Evolutionary conservation across 2,329 filamentous ascomycete species (phyloP), one percentile per base, ranked within the genome.

Genomic region (Atkinsonella texensis): DNA sequence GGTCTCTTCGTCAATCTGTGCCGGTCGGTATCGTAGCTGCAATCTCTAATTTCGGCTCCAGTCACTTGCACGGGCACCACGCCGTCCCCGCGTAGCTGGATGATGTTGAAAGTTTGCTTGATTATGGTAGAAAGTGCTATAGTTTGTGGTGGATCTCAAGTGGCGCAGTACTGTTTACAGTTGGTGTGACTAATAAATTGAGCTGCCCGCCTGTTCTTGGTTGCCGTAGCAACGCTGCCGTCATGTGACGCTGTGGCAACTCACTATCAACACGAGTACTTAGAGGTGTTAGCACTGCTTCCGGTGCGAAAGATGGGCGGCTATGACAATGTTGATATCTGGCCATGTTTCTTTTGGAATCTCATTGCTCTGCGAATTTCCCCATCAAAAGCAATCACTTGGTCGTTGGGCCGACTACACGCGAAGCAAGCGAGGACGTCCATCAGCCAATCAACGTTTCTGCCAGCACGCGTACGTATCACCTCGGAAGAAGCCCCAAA

Each of bases 201-300:
- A 5, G 28, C 28, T 13, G 13, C 15, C 45, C 17, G 10, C 12
- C 28, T 44, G 42, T 33, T 32, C n/a, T 23, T 17, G 0, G 53
- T 54, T 54, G 50, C 44, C 46, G 49, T 42, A 28, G 54, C 47
- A 46, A 62, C 57, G 50, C 1, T 1, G 17, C 23, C 35, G 40
- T 59, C 58, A 57, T 52, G 59, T 61, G 60, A 62, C 50, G 28
- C 28, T 8, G 7, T 28, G 28, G 28, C 28, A 28, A 28, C 28
- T 28, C 28, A 28, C 4, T 8, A 7, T 28, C 28, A 28, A 28
- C 28, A 5, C 28, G 7, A 28, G 28, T 28, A 28, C 28, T 28
- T 28, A 8, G 28, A 28, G n/a, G n/a, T 28, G 7, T 1, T 28
- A 8, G 7, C 28, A 28, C 7, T 28, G 28, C 28, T 28, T 28